Conservation (phyloP, 2,329 filamentous ascomycete species). For the Dothideomycetes sp. region DNA sequence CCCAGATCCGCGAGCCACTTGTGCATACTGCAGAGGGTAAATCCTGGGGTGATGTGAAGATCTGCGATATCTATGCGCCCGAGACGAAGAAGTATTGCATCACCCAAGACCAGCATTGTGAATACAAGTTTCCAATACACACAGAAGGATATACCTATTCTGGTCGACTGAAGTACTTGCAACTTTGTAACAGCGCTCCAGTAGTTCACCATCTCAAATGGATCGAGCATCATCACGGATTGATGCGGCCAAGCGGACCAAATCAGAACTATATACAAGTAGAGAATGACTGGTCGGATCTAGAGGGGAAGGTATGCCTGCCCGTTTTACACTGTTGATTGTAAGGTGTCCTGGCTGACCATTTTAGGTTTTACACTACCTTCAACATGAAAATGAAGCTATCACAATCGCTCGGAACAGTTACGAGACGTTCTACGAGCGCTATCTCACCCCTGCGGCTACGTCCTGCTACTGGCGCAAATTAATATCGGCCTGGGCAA, state of each 20-base stretch:
- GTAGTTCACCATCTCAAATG: slow-evolving; percentile 19
- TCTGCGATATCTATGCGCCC: slow-evolving; percentile 10
- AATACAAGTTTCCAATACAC: slow-evolving; percentile 11
- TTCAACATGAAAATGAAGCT: slow-evolving; percentile 13
- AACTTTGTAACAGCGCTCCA: slow-evolving; percentile 21
- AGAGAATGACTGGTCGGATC: slow-evolving; percentile 19
- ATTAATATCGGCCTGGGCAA: slow-evolving; percentile 19
- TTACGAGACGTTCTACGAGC: slow-evolving; percentile 15
- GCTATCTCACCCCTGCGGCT: slow-evolving; percentile 18
- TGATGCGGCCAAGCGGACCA: slow-evolving; percentile 16
- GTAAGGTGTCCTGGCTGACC: neutral
- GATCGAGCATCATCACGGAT: slow-evolving; percentile 21
- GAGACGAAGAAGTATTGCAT: neutral
- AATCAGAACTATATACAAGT: slow-evolving; percentile 21
- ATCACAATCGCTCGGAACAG: slow-evolving; percentile 17
- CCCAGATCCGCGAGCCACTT: slow-evolving; percentile 19
- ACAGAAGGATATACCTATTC: slow-evolving; percentile 25
- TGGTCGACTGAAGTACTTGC: slow-evolving; percentile 22
- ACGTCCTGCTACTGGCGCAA: slow-evolving; percentile 21
- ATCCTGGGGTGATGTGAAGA: slow-evolving; percentile 25
- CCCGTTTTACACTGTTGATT: neutral
- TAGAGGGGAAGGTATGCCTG: slow-evolving; percentile 8
- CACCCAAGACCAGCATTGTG: slow-evolving; percentile 9
- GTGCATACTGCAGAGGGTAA: slow-evolving; percentile 19
- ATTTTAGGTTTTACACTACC: slow-evolving; percentile 12